Conservation (phyloP, 805 yeast genomes). For the Blastobotrys peoriensis region DNA sequence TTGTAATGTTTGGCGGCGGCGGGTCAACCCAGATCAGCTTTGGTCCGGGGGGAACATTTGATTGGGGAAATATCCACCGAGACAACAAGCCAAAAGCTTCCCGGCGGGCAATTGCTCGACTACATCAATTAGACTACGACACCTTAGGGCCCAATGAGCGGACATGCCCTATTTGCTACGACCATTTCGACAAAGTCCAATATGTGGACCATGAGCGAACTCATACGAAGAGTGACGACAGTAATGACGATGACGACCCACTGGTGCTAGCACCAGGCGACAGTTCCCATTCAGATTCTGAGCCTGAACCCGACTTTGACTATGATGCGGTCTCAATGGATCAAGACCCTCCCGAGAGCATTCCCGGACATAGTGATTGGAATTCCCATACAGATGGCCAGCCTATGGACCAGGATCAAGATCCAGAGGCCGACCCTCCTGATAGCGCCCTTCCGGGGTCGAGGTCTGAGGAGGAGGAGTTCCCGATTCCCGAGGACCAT, state of each 20-base stretch:
- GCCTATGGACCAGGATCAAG: constrained; percentile 1
- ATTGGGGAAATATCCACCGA: constrained; percentile 1
- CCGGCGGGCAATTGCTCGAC: constrained; percentile 28
- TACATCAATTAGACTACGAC: constrained; percentile 26
- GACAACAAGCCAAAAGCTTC: constrained; percentile 18
- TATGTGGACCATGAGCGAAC: no score
- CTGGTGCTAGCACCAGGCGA: constrained; percentile 10
- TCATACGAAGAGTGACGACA: not conserved
- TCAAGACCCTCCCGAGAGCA: constrained; percentile 3
- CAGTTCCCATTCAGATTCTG: constrained; percentile 5
- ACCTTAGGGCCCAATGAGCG: constrained; percentile 31
- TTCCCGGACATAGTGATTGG: constrained; percentile 3
- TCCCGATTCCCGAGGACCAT: constrained; percentile 35
- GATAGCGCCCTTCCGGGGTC: constrained; percentile 1
- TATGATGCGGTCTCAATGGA: constrained; percentile 7
- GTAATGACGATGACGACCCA: constrained; percentile 5
- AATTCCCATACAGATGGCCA: no score
- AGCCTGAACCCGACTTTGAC: constrained; percentile 1
- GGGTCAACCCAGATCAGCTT: constrained; percentile 1
- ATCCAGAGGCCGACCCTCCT: constrained; percentile 9
- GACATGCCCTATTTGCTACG: constrained; percentile 41
- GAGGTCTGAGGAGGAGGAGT: not conserved
- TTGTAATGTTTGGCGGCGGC: not conserved
- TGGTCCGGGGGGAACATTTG: constrained; percentile 4
- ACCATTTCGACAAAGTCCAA: constrained; percentile 24